Base-by-base conservation (phyloP, 495 filamentous ascomycete genomes). In the Letharia columbiana region DNA sequence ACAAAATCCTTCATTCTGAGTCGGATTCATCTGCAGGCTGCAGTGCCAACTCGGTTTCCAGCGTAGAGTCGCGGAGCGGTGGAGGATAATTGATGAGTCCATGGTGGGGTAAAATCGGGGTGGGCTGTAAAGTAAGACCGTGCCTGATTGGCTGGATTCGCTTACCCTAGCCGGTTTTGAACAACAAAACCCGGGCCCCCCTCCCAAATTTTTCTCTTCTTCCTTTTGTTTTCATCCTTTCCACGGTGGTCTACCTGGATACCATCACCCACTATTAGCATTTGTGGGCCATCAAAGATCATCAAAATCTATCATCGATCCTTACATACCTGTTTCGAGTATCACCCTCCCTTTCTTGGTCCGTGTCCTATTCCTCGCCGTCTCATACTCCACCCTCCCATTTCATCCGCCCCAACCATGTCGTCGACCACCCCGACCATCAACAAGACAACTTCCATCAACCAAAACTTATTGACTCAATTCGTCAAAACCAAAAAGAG, bases 91-190 rank as follows among this genome's bases (percentile, higher is more conserved):
- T 37, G 54, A 57, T 37, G 31, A 57, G 9, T 35, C 52, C 6
- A 54, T 61, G 23, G 64, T 61, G 64, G 58, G 64, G 64, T 66
- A 66, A 52, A 40, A 4, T 17, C 12, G 20, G 42, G 10, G 11
- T 54, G 31, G 47, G 59, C n/a, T 44, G 47, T 12, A 39, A 42
- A 28, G 39, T 5, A 10, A 2, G 28, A n/a, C 39, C 44, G 20
- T 35, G 45, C 39, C 61, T 65, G 61, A 71, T 71, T 71, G 67
- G 69, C 50, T 64, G 61, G 57, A 60, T 49, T 54, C 56, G 60
- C 60, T 54, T 57, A 60, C 67, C 52, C 67, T 69, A 66, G 57
- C 57, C 69, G 28, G 23, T 60, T 41, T 61, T 42, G 60, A 69
- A 64, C 41, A 67, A 57, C 64, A 69, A 71, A 71, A 69, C 61